Evolutionary conservation across 129 eudicot species (phyloP), one percentile per base, ranked within the genome.

Genomic region (Escallonia rubra): DNA sequence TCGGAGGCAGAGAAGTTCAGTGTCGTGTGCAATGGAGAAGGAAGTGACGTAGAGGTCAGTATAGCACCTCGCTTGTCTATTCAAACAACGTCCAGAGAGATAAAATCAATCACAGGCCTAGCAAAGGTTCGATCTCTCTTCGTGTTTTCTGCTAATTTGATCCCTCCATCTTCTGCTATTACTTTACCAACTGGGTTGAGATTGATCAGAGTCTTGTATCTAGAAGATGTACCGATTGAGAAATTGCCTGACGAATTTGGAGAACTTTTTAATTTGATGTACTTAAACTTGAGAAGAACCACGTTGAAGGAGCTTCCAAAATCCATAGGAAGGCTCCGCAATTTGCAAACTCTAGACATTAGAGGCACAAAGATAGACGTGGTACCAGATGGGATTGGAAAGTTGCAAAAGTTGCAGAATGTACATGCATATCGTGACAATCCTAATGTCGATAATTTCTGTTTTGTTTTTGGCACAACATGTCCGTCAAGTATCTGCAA

Each of bases 361-460:
- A 10, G 8, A 16, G 6, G 5, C 4, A 3, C n/a, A 0, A 6
- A 41, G 4, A 51, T 51, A 51, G 14, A 51, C 3, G 16, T 10
- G 56, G 61, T 74, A 6, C 79, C 73, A 1, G 56, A 41, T 41
- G 52, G 68, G 61, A 59, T 74, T 42, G 44, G 47, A 13, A 52
- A 58, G 23, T 66, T 74, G 38, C 8, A 2, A 51, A 66, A 74
- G 10, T 56, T 66, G 7, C 42, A 55, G 23, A 66, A 38, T 41
- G n/a, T 66, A 45, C 2, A 12, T 1, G 46, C 4, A 50, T 3
- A 3, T 8, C 13, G 1, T 23, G 1, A 23, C 34, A 23, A 23
- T 23, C 34, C 34, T 23, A 23, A 23, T 23, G 34, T 23, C 10
- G 10, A 50, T 0, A 0, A 50, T 11, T 50, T 50, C 13, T 50